Percentiles rank a stretch among this genome's conserved stretches.
These are phyloP conservation scores for Veloboletus limbatus DNA, from an alignment of 1,284 basidiomycete genomes.

Conservation along the genomic window DNA sequence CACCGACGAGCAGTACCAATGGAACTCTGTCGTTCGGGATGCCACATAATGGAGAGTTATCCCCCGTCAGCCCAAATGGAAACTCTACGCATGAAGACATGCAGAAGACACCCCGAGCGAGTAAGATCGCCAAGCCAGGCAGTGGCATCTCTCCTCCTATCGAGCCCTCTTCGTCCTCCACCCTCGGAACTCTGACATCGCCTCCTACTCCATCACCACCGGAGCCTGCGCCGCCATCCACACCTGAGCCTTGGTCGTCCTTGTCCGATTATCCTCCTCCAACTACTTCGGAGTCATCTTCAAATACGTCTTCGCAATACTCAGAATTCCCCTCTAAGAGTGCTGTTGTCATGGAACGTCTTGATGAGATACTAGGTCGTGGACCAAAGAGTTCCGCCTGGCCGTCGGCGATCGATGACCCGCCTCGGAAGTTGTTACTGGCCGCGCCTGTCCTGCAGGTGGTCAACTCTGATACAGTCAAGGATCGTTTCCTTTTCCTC, in stretches of 20 bases:
- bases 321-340: conserved; percentile 39
- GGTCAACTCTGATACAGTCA: conserved; percentile 90
- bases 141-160: conserved; percentile 24
- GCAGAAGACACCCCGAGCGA: conserved; percentile 32
- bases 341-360: conserved; percentile 55
- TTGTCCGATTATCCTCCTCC: conserved; percentile 37
- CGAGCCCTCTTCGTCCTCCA: conserved; percentile 17
- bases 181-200: conserved; percentile 27
- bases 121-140: conserved; percentile 33
- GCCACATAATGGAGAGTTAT: conserved; percentile 23
- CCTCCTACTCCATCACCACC: conserved; percentile 49
- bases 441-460: conserved; percentile 91
- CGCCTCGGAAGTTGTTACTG: conserved; percentile 82
- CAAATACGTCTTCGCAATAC: conserved; percentile 46
- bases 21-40: conserved; percentile 38
- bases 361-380: conserved; percentile 65
- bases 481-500: conserved; percentile 93
- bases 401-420: conserved; percentile 73
- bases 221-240: conserved; percentile 58
- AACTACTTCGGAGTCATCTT: conserved; percentile 48
- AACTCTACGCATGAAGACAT: conserved; percentile 24
- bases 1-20: conserved; percentile 46
- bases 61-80: conserved; percentile 27
- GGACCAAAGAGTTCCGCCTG: conserved; percentile 59
- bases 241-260: conserved; percentile 61